Conservation (phyloP, 73 alveolate species). For the Tetrahymena malaccensis region DNA sequence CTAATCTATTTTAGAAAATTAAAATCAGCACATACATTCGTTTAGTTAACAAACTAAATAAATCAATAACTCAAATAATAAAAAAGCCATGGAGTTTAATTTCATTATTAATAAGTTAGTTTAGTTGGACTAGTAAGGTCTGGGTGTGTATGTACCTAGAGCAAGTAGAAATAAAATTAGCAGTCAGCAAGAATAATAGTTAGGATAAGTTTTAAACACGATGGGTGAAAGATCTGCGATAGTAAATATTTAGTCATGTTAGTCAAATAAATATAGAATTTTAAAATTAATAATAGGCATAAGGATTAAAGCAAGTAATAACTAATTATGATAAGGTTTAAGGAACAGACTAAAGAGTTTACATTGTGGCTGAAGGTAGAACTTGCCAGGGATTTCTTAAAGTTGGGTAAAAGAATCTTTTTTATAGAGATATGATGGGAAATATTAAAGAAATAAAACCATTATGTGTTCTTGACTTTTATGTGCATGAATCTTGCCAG, state of each 20-base stretch:
- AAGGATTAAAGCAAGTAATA: not conserved
- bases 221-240: not conserved
- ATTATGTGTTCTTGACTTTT: constrained; percentile 90
- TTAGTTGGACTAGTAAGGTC: not conserved
- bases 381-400: constrained; percentile 71
- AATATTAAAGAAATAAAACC: constrained; percentile 75
- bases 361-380: not conserved
- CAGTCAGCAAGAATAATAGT: not conserved
- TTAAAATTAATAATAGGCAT: not conserved
- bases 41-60: not conserved
- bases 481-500: constrained; percentile 84
- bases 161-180: not conserved
- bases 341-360: not conserved
- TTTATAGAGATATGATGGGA: constrained; percentile 70
- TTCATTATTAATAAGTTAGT: not conserved
- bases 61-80: too few species aligned
- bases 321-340: not conserved
- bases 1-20: not conserved
- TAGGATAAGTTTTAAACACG: not conserved
- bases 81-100: not conserved
- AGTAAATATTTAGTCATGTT: not conserved
- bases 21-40: not conserved
- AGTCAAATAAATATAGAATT: not conserved
- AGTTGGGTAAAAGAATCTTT: constrained; percentile 80
- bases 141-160: not conserved